phyloP scores from a whole-genome alignment of 192 early-diverging fungal genomes.

The Backusella liffmaniae region DNA sequence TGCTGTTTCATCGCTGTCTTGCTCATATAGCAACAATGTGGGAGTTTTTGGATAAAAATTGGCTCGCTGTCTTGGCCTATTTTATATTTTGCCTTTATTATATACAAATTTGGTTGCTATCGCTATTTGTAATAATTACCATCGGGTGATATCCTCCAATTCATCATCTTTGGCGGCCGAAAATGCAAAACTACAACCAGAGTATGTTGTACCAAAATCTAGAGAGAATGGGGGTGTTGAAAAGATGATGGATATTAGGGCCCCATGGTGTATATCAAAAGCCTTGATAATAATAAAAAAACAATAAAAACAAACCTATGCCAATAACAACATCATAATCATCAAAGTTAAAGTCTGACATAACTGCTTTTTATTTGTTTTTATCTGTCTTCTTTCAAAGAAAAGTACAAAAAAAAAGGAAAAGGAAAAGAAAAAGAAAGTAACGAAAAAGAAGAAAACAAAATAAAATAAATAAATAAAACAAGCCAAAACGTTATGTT shows the following conservation, averaged over 20 bases:
- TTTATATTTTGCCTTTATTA: slow-evolving; percentile 24
- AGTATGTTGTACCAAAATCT: slow-evolving; percentile 2
- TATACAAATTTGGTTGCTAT: slow-evolving; percentile 30
- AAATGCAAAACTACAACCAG: background rate
- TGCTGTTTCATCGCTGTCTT: slow-evolving; percentile 25
- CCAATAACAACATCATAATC: background rate
- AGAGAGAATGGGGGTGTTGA: background rate
- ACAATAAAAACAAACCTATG: background rate
- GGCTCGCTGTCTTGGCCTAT: slow-evolving; percentile 30
- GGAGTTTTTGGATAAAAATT: slow-evolving; percentile 37
- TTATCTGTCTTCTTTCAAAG: background rate
- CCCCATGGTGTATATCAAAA: background rate
- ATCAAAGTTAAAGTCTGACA: background rate
- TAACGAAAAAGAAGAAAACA: background rate
- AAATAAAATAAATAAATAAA: background rate
- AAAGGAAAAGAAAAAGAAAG: background rate
- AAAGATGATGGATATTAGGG: background rate
- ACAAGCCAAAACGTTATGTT: background rate
- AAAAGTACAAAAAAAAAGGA: background rate
- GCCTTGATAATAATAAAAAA: background rate
- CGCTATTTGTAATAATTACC: slow-evolving; percentile 6
- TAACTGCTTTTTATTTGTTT: background rate
- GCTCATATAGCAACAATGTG: slow-evolving; percentile 38
- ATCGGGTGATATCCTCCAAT: background rate
- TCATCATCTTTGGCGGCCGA: background rate